Evolutionary conservation across 805 yeast species (phyloP).

Genomic region (Nakazawaea pomicola): DNA sequence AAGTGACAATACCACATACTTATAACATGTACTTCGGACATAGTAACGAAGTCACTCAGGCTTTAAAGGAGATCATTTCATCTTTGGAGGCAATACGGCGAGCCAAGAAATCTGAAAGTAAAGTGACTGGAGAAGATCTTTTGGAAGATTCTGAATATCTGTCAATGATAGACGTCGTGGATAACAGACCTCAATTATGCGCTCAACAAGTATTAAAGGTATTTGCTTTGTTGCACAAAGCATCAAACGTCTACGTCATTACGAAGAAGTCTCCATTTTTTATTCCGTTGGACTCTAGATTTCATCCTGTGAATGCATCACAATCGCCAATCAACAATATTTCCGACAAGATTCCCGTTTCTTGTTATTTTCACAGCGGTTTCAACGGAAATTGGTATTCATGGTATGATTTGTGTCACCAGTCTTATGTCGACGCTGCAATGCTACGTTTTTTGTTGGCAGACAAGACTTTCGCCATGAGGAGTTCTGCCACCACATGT

Average conservation of each 20-base stretch:
- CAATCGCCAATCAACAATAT: conserved; percentile 20
- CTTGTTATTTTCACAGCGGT: conserved; percentile 16
- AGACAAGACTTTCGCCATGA: conserved; percentile 20
- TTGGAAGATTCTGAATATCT: conserved; percentile 4
- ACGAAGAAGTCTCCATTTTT: conserved; percentile 26
- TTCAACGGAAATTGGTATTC: conserved; percentile 25
- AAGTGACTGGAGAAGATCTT: neutral
- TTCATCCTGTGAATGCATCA: conserved; percentile 22
- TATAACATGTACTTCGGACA: conserved; percentile 30
- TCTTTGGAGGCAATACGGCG: conserved; percentile 24
- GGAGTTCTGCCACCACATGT: conserved; percentile 4
- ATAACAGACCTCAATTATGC: conserved; percentile 10
- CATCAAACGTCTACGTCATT: conserved; percentile 23
- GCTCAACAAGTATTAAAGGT: conserved; percentile 19
- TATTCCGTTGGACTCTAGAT: conserved; percentile 21
- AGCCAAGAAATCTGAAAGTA: conserved; percentile 6
- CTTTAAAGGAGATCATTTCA: conserved; percentile 25
- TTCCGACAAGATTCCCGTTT: conserved; percentile 18
- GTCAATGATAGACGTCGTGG: conserved; percentile 7
- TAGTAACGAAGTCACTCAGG: conserved; percentile 28
- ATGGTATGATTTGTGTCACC: conserved; percentile 32
- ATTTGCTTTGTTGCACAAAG: conserved; percentile 20
- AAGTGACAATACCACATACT: conserved; percentile 5
- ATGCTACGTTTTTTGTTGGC: conserved; percentile 30
- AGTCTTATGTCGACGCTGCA: conserved; percentile 33